Conservation (phyloP, 1,284 basidiomycete genomes). For the Cutaneotrichosporon sp. region DNA sequence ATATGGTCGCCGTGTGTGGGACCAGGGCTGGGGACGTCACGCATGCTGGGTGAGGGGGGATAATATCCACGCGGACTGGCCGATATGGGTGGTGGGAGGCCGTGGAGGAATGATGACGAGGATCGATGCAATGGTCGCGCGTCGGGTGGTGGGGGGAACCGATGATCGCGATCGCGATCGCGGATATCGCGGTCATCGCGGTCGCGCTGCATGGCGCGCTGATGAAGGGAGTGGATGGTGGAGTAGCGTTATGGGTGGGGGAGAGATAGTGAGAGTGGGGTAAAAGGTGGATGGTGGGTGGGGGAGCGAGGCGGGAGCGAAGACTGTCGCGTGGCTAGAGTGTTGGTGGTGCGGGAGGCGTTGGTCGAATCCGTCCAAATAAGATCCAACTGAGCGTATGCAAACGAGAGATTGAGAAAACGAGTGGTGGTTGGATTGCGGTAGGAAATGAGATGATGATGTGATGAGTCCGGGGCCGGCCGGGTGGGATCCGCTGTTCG, state of each 20-base stretch:
- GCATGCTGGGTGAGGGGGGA: constrained; percentile 20
- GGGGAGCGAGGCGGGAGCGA: background rate
- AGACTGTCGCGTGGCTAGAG: too few relatives aligned
- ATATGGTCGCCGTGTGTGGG: constrained; percentile 5
- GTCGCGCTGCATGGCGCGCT: constrained; percentile 14
- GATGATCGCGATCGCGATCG: constrained; percentile 15
- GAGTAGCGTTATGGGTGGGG: constrained; percentile 2
- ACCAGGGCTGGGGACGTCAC: constrained; percentile 17
- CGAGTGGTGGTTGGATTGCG: too few relatives aligned
- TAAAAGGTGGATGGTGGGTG: background rate
- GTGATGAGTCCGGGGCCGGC: too few relatives aligned
- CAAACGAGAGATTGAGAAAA: too few relatives aligned
- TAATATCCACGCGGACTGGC: constrained; percentile 19
- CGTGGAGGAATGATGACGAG: constrained; percentile 24
- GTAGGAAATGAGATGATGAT: too few relatives aligned
- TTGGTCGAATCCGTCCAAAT: too few relatives aligned
- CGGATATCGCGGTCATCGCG: constrained; percentile 19
- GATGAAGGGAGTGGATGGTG: background rate
- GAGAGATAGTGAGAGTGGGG: constrained; percentile 6
- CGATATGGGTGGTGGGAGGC: constrained; percentile 25
- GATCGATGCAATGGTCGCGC: constrained; percentile 3
- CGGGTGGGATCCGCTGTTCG: too few relatives aligned
- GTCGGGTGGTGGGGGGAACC: constrained; percentile 11
- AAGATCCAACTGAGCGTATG: too few relatives aligned
- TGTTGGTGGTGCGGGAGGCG: background rate